These are phyloP conservation scores for Penicillium riverlandense DNA, from an alignment of 495 filamentous ascomycete genomes.

Conservation along the genomic window DNA sequence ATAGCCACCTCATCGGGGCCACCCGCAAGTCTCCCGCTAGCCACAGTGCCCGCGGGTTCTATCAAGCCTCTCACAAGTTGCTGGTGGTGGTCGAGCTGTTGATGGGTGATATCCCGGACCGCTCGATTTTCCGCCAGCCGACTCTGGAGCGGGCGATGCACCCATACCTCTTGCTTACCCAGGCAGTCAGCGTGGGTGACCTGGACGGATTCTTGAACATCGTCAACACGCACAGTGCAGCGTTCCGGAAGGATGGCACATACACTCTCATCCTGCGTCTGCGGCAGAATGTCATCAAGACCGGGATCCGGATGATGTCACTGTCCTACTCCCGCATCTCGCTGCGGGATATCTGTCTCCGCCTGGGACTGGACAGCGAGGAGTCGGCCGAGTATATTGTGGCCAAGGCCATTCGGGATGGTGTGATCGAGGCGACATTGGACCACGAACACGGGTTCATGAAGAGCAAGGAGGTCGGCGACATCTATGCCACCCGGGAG, in stretches of 20 bases:
- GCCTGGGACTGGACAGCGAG: constrained; percentile 84
- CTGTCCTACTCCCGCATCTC: constrained; percentile 95
- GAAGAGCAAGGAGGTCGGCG: constrained; percentile 94
- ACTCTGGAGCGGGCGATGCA: constrained; percentile 77
- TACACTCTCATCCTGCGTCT: constrained; percentile 92
- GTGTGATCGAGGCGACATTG: constrained; percentile 92
- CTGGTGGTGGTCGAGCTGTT: constrained; percentile 91
- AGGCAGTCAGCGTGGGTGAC: constrained; percentile 91
- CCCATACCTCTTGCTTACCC: constrained; percentile 87
- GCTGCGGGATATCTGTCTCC: constrained; percentile 94
- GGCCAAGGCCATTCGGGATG: constrained; percentile 95
- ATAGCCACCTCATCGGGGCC: constrained; percentile 83
- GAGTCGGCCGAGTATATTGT: constrained; percentile 99
- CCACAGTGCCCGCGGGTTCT: constrained; percentile 82
- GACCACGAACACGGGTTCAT: constrained; percentile 94
- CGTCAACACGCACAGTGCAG: constrained; percentile 69
- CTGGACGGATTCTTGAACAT: constrained; percentile 83
- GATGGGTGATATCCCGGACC: constrained; percentile 98
- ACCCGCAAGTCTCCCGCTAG: constrained; percentile 92
- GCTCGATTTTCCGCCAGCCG: constrained; percentile 82
- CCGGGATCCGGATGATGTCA: constrained; percentile 97
- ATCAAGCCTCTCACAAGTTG: constrained; percentile 90
- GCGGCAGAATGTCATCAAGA: constrained; percentile 98
- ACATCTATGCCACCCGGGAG: constrained; percentile 93
- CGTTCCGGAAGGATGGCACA: constrained; percentile 87